Evolutionary conservation across 352 stramenopile genomes (phyloP).

Genomic region (Phytophthora tubulina): DNA sequence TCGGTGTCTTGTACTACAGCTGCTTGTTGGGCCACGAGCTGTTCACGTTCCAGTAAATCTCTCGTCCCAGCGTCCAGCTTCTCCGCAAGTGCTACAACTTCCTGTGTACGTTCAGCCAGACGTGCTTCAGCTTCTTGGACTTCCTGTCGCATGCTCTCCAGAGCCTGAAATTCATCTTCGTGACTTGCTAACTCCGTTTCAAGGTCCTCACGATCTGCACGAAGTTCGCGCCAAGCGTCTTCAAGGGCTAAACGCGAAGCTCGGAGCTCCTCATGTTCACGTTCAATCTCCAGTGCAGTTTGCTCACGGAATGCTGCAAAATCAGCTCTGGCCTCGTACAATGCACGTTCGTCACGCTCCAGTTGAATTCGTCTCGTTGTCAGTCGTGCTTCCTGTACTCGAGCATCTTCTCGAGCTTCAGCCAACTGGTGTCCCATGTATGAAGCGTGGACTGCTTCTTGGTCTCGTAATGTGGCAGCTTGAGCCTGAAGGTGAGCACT

Average conservation of each 20-base stretch:
- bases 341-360: constrained; percentile 54
- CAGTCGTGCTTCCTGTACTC: constrained; percentile 54
- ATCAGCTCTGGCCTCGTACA: constrained; percentile 59
- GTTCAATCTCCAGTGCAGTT: constrained; percentile 46
- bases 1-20: constrained; percentile 31
- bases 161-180: constrained; percentile 55
- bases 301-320: constrained; percentile 69
- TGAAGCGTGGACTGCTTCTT: constrained; percentile 51
- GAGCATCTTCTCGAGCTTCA: constrained; percentile 55
- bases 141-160: constrained; percentile 40
- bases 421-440: constrained; percentile 56
- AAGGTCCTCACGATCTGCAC: constrained; percentile 50
- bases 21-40: constrained; percentile 39
- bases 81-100: constrained; percentile 37
- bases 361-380: constrained; percentile 47
- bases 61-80: constrained; percentile 32
- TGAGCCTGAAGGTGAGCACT: constrained; percentile 78
- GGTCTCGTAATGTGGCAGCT: constrained; percentile 59
- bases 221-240: constrained; percentile 47
- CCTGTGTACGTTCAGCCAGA: constrained; percentile 46
- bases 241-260: constrained; percentile 44
- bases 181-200: constrained; percentile 55
- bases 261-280: constrained; percentile 42
- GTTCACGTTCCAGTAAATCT: constrained; percentile 39
- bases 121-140: constrained; percentile 52